phyloP scores from a whole-genome alignment of 169 alveolate species.

The Plasmodium chabaudi region DNA sequence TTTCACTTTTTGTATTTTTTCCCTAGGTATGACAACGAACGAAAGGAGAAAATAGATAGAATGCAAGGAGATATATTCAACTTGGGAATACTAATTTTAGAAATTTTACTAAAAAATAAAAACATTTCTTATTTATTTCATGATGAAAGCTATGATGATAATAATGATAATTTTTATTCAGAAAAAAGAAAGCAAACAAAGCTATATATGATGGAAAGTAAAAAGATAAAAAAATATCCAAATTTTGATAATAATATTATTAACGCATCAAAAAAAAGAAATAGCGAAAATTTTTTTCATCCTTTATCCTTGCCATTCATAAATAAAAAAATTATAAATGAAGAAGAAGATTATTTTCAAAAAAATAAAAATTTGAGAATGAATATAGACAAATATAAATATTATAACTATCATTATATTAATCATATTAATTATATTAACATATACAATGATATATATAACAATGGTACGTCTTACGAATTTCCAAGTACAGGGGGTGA shows the following conservation, averaged over 20 bases:
- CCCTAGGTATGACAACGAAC: constrained; percentile 15
- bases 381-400: constrained; percentile 59
- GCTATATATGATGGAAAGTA: constrained; percentile 6
- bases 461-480: constrained; percentile 20
- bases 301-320: constrained; percentile 58
- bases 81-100: constrained; percentile 41
- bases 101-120: constrained; percentile 28
- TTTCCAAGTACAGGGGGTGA: not conserved
- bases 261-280: constrained; percentile 15
- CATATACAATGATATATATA: constrained; percentile 51
- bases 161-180: constrained; percentile 19
- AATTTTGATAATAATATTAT: not conserved
- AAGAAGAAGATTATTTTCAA: constrained; percentile 45
- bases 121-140: constrained; percentile 24
- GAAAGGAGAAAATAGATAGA: constrained; percentile 12
- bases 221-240: not conserved
- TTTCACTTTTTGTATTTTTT: not conserved
- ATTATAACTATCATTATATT: constrained; percentile 64
- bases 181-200: constrained; percentile 22
- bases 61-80: constrained; percentile 57
- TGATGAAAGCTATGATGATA: constrained; percentile 15
- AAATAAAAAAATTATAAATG: constrained; percentile 40
- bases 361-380: constrained; percentile 39
- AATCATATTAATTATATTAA: constrained; percentile 52
- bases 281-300: constrained; percentile 32